Base-by-base conservation (phyloP, 345 rosid species). In the Gossypium thurberi region DNA sequence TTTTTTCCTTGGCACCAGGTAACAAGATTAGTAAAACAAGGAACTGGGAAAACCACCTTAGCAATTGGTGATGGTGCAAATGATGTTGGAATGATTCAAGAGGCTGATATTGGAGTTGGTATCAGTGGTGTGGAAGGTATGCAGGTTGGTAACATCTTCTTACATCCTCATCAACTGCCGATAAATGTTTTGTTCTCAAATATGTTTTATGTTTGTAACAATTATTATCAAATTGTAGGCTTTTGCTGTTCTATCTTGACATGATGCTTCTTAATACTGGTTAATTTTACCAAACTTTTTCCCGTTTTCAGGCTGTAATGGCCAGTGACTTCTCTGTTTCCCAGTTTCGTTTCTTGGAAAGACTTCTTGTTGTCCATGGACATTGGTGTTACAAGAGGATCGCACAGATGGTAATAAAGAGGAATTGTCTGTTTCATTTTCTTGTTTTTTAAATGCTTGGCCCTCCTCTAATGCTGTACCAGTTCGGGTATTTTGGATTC, bases 31-130 rank as follows among this genome's bases (percentile, higher is more conserved):
- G 99, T 95, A 57, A 92, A 89, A 87, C 84, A 88, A 70, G 98
- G 99, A 69, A 92, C 98, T 1, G 89, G 96, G 28, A 92, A 82
- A 84, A 92, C 98, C 26, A 95, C 99, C 47, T 74, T 95, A 76
- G 99, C 94, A 9, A 85, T 95, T 62, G 99, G 99, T 74, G 99
- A 95, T 78, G 99, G 99, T 71, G 99, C 99, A 73, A 95, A 95
- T 78, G 99, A 95, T 72, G 99, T 95, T 62, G 99, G 99, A 62
- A 95, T 95, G 99, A 92, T 95, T 80, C 98, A 95, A 85, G 99
- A 95, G 87, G 99, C 99, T 64, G 99, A 95, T 61, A 95, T 95
- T 73, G 99, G 99, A 66, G 87, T 95, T 26, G 99, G 99, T 75
- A 94, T 94, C 75, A 94, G 99, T 74, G 99, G 99, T 5, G 98